Evolutionary conservation across 75 land plant genomes (phyloP), one percentile per base, ranked within the genome.

Genomic region (Isoetes taiwanensis): DNA sequence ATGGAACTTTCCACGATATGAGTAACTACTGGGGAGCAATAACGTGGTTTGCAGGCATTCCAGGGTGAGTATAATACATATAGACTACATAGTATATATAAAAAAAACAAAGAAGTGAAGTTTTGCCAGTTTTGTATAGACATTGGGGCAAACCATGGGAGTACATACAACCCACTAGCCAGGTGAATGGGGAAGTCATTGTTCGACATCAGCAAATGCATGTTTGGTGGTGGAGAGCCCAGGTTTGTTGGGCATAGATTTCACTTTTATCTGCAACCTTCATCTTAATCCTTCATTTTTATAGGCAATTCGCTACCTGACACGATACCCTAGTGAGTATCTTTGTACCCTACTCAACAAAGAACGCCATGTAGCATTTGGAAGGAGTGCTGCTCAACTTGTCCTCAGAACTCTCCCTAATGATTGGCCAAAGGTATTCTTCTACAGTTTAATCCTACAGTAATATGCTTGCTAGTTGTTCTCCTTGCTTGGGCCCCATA

Each of bases 141-240:
- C 26, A 58, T 9, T 88, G 95, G 95, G 95, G 95, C 11, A 59
- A 59, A 28, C 89, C 89, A 30, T 88, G 95, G 95, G 68, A 72
- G 57, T 52, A 62, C 32, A 61, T 88, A 76, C 89, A 84, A 58
- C 89, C 95, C 26, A 83, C 88, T 37, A 80, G 79, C n/a, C 81
- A 80, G 54, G 68, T 88, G 55, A 66, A 77, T 69, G 80, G 82
- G 20, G 75, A 29, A 56, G 37, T 88, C 17, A 61, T 88, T 48
- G 58, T 46, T 23, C 57, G 32, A 73, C 83, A 88, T 50, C 76
- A 79, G 31, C 80, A 70, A 34, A 75, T 72, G 77, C 82, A 84
- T 64, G 23, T 74, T 26, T 74, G 84, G 39, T 88, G 95, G 95
- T 88, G 89, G 89, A 66, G 95, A 62, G 89, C 95, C 37, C 89